Evolutionary conservation across 768 basidiomycete genomes (phyloP), one percentile per base, ranked within the genome.

Genomic region (Tylopilus plumbeoviolaceoides): DNA sequence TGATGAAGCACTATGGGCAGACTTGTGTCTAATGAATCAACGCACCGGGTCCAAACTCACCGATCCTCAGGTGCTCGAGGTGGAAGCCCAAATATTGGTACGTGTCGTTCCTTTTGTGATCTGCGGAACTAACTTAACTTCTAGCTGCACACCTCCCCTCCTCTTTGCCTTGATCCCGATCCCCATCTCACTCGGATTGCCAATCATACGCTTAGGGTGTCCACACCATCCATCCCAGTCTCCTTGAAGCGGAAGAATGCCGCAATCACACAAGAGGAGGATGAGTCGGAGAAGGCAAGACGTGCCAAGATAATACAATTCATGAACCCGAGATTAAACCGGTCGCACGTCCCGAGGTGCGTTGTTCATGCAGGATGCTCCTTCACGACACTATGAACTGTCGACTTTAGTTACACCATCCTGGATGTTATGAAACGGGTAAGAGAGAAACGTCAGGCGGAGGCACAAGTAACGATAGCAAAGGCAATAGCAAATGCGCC

Each of bases 151-250:
- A 90, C 87, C 5, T 71, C 86, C 0, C 79, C 85, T 6, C 85
- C 90, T 6, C 73, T 93, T 42, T 92, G 89, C 64, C 78, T 93
- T 27, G 83, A 89, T 57, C 90, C 91, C 3, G 81, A 92, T 61
- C 83, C 86, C 2, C 85, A 86, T 63, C 76, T 92, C 33, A 78
- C 84, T 20, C 81, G 89, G 39, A 79, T 90, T 20, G 88, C 80
- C 10, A 93, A 93, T 64, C 82, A 82, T 58, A 78, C 89, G 6
- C 71, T 87, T 40, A 75, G 87, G 50, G 83, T 85, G 0, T 85
- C 90, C 1, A 83, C 83, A 0, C 87, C 89, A 0, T 78, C 83
- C n/a, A 77, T 83, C 15, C 87, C 89, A 2, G 71, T 77, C 17
- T 85, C 91, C 1, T 72, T 91, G 55, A 92, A 91, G 57, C 79